Evolutionary conservation across 345 rosid genomes (phyloP), one percentile per base, ranked within the genome.

Genomic region (Lumnitzera littorea): DNA sequence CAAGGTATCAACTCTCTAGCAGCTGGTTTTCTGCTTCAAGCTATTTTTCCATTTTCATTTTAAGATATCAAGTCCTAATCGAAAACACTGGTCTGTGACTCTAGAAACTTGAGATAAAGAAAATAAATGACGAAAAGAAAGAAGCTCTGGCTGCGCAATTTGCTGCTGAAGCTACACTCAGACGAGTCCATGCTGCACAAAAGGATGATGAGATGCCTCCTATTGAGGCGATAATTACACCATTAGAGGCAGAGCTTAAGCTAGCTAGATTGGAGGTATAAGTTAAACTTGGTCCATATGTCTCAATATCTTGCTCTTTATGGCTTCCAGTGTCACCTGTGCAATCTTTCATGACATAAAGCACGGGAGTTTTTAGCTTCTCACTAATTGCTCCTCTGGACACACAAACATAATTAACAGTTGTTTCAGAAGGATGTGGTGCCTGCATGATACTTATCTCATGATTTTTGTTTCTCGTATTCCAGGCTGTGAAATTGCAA

Each of bases 141-240:
- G 63, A 72, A 31, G 79, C 80, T 25, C 55, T 79, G 57, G 83
- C 83, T 53, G 80, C 78, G 46, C 83, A 79, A 62, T 79, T 75
- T 75, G 80, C 80, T 56, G 83, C 80, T 3, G 83, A 79, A 65
- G 83, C 80, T 48, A 75, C 83, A 2, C 80, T 79, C 60, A 70
- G 83, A 64, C 75, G 83, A 61, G 80, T 72, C 31, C 83, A 79
- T 69, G 80, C 83, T 58, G 83, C 83, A 24, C 80, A 78, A 59
- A 78, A 75, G 64, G 83, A 78, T 48, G 83, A 78, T 48, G 83
- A 78, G 23, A 78, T 78, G 83, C 83, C 83, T 67, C 83, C 83
- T 27, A 78, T 75, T 53, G 83, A 78, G 73, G 83, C 83, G 65
- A 78, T 78, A 53, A 75, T 78, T 27, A 29, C 83, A 27, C 83